Conservation (phyloP, 805 yeast genomes). For the Ogataea polymorpha region DNA sequence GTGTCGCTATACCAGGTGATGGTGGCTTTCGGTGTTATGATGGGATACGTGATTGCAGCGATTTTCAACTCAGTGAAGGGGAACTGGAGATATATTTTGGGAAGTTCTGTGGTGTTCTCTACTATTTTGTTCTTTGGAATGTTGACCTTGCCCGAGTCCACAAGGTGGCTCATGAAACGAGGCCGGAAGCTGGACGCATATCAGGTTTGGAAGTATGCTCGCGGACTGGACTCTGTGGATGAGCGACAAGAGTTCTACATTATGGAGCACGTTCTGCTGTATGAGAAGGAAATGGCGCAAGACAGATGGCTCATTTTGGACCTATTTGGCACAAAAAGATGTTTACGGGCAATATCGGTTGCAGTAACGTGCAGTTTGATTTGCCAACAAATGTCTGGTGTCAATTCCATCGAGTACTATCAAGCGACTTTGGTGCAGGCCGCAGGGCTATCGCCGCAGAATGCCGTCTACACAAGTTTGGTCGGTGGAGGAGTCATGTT, state of each 20-base stretch:
- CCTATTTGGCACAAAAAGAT: conserved; percentile 48
- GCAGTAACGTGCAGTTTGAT: conserved; percentile 53
- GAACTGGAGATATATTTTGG: conserved; percentile 64
- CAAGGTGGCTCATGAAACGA: conserved; percentile 50
- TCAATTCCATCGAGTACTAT: conserved; percentile 61
- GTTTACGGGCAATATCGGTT: conserved; percentile 47
- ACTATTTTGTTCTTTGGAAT: conserved; percentile 46
- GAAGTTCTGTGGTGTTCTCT: conserved; percentile 59
- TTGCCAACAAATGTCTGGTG: conserved; percentile 63
- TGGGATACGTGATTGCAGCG: conserved; percentile 60
- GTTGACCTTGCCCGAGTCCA: conserved; percentile 55
- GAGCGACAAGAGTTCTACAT: conserved; percentile 47
- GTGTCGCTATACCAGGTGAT: conserved; percentile 61
- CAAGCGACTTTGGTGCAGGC: conserved; percentile 51
- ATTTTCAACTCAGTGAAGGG: conserved; percentile 51
- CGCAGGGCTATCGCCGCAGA: conserved; percentile 49
- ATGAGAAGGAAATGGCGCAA: conserved; percentile 24
- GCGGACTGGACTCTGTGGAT: conserved; percentile 41
- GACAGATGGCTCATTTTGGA: conserved; percentile 38
- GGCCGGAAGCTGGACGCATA: conserved; percentile 43
- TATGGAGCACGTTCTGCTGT: conserved; percentile 28
- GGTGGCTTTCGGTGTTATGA: conserved; percentile 60
- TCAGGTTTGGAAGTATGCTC: conserved; percentile 49
- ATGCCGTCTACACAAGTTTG: conserved; percentile 60
- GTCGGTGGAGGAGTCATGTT: conserved; percentile 64